A percentile compares a stretch with the other conserved stretches of the same genome.
These are phyloP conservation scores for Mortierella sp. DNA, from an alignment of 371 early-diverging fungal species.

Conservation along the genomic window DNA sequence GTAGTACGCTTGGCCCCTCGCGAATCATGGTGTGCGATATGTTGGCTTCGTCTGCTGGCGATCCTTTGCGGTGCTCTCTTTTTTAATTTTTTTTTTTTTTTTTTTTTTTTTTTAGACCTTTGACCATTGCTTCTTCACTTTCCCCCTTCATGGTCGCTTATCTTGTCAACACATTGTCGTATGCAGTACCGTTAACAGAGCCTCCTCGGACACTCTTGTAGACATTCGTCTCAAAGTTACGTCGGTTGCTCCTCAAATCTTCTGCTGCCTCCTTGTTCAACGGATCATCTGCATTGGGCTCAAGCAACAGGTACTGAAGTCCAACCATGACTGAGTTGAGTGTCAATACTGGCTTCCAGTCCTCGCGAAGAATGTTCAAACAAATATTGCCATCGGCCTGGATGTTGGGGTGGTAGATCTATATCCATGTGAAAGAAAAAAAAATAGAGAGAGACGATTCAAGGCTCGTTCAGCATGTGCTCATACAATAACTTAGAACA, in stretches of 20 bases:
- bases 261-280: conserved; percentile 95
- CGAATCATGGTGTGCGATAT: too few species aligned
- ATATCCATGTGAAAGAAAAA: background rate
- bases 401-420: conserved; percentile 99
- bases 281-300: conserved; percentile 99
- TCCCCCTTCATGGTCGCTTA: conserved; percentile 2
- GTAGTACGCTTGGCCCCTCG: too few species aligned
- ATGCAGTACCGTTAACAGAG: conserved; percentile 66
- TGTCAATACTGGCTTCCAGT: conserved; percentile 99
- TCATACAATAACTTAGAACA: too few species aligned
- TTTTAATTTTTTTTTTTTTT: too few species aligned
- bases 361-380: conserved; percentile 98
- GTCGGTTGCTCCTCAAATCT: conserved; percentile 72
- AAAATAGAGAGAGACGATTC: background rate
- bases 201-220: conserved; percentile 76
- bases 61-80: too few species aligned
- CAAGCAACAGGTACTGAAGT: conserved; percentile 94
- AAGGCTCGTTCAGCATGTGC: too few species aligned
- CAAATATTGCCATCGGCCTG: conserved; percentile 98
- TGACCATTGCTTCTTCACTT: too few species aligned
- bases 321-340: conserved; percentile 97
- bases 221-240: conserved; percentile 78
- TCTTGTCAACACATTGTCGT: conserved; percentile 66
- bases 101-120: too few species aligned
- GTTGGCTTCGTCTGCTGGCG: too few species aligned